phyloP scores from a whole-genome alignment of 805 yeast genomes.

The Saccharomycopsis sp. region DNA sequence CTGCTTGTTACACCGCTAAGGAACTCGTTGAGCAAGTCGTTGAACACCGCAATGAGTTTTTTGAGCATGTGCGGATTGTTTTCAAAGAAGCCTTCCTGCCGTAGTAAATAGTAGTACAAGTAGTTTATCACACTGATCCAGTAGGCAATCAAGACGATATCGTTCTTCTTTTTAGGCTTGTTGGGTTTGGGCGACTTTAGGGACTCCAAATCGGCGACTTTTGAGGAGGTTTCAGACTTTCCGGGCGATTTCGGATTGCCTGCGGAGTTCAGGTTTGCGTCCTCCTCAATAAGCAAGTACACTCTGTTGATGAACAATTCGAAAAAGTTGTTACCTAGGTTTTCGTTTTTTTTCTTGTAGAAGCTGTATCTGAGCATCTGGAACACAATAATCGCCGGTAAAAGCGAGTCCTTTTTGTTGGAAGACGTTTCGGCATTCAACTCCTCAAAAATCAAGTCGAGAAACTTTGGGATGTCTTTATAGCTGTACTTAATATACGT shows the following conservation, averaged over 20 bases:
- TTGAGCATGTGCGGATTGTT: constrained; percentile 54
- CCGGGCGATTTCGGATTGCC: neutral
- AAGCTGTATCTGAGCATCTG: constrained; percentile 69
- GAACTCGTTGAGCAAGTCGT: constrained; percentile 58
- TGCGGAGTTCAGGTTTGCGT: constrained; percentile 2
- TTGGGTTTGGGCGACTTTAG: neutral
- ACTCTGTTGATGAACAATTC: constrained; percentile 32
- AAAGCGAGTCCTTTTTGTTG: constrained; percentile 42
- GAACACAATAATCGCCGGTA: constrained; percentile 64
- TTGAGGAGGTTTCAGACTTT: too few relatives aligned
- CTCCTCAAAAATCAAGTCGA: constrained; percentile 51
- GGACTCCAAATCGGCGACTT: neutral
- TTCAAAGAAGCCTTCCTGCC: constrained; percentile 45
- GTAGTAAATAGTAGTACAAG: constrained; percentile 66
- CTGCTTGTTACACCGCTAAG: constrained; percentile 60
- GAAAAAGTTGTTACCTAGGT: constrained; percentile 51
- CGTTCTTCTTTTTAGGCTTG: constrained; percentile 26
- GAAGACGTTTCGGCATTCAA: constrained; percentile 37
- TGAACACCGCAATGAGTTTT: constrained; percentile 47
- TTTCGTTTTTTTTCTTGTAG: constrained; percentile 45
- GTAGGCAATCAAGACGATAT: constrained; percentile 67
- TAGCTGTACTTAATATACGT: constrained; percentile 61
- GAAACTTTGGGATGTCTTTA: constrained; percentile 64
- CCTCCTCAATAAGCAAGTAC: constrained; percentile 16
- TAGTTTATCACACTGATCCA: constrained; percentile 83